A percentile compares a stretch with the other conserved stretches of the same genome.
Evolutionary conservation across 305 asterid genomes (phyloP).

Genomic region (Solanum hybrid): DNA sequence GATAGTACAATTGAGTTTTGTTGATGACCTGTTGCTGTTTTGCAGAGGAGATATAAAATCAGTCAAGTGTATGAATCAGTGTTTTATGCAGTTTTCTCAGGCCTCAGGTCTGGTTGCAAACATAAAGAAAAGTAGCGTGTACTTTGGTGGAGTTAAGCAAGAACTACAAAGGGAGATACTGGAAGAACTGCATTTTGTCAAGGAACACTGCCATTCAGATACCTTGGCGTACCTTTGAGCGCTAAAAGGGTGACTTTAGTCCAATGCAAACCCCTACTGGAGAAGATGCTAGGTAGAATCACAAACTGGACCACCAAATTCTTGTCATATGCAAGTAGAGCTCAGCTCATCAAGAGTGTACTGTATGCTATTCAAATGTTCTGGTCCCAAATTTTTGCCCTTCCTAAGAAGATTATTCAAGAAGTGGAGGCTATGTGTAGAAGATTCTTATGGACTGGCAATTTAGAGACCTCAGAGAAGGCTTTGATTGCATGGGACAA

Average conservation of each 20-base stretch:
- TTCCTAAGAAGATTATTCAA: not conserved
- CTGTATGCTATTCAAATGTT: not conserved
- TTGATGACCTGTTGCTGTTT: not conserved
- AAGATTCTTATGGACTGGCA: not conserved
- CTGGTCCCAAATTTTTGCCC: not conserved
- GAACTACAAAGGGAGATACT: not conserved
- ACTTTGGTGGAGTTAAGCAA: not conserved
- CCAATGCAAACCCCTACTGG: not conserved
- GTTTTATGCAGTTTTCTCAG: not conserved
- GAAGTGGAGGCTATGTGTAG: not conserved
- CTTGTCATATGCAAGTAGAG: not conserved
- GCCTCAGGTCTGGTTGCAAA: not conserved
- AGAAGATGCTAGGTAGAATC: not conserved
- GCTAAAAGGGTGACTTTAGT: not conserved
- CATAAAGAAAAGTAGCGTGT: not conserved
- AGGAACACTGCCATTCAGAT: not conserved
- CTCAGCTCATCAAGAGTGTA: not conserved
- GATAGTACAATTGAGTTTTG: not conserved
- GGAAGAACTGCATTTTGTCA: not conserved
- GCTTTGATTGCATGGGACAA: not conserved
- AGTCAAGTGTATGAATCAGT: not conserved
- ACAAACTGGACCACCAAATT: not conserved
- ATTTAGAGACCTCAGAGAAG: not conserved
- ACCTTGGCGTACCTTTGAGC: not conserved
- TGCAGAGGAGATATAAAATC: not conserved